These are phyloP conservation scores for Mycosphaerella arachidis DNA, from an alignment of 2,329 filamentous ascomycete genomes.

Conservation along the genomic window DNA sequence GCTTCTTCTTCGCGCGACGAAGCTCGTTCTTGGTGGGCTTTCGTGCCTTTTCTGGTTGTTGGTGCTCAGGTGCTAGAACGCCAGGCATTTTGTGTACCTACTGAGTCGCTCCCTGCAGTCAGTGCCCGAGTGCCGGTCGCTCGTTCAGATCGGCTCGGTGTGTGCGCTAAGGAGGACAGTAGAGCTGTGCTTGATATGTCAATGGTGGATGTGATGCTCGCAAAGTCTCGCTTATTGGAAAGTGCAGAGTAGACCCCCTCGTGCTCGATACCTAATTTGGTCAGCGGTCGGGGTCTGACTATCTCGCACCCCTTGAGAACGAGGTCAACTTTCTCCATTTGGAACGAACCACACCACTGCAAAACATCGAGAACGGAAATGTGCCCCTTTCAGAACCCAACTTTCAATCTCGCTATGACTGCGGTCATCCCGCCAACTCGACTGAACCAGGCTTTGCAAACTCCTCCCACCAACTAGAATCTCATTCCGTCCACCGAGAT, in stretches of 20 bases:
- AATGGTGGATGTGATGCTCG: not conserved
- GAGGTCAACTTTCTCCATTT: too few relatives aligned
- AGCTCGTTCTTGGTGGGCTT: constrained; percentile 94
- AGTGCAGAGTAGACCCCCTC: not conserved
- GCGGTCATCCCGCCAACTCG: too few relatives aligned
- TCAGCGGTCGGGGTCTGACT: not conserved
- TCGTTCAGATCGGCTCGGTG: not conserved
- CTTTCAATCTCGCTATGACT: too few relatives aligned
- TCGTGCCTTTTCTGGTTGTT: constrained; percentile 32
- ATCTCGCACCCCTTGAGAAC: not conserved
- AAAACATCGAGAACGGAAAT: too few relatives aligned
- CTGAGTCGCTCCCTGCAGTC: not conserved
- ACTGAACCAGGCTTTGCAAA: too few relatives aligned
- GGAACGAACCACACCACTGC: too few relatives aligned
- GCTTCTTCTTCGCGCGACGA: constrained; percentile 90
- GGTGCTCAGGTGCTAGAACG: constrained; percentile 28
- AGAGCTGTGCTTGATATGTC: not conserved
- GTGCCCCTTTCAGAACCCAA: too few relatives aligned
- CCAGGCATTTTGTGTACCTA: constrained; percentile 33
- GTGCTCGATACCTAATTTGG: not conserved
- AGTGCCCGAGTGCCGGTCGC: not conserved
- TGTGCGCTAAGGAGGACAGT: not conserved
- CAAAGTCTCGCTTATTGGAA: not conserved
- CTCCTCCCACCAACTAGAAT: too few relatives aligned
- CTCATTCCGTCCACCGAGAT: too few relatives aligned